phyloP scores from a whole-genome alignment of 768 basidiomycete genomes.

The Leccinum fibrillosum region DNA sequence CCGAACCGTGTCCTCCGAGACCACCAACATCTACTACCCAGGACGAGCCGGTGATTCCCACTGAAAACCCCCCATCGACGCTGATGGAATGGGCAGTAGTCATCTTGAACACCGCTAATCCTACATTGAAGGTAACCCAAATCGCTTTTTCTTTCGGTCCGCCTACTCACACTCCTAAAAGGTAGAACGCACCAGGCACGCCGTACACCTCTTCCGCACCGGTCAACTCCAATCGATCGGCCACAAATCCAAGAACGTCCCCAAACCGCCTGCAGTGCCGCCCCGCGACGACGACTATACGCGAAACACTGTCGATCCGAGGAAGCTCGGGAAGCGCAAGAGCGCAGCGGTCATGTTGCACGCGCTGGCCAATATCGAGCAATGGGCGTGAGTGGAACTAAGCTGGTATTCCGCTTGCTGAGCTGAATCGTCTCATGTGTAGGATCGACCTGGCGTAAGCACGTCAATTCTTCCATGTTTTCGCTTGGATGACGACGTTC shows the following conservation, averaged over 20 bases:
- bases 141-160: not conserved
- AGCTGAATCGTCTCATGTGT: not conserved
- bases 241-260: constrained; percentile 43
- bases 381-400: not conserved
- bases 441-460: not conserved
- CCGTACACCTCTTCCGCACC: constrained; percentile 65
- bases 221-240: constrained; percentile 68
- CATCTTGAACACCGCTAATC: constrained; percentile 63
- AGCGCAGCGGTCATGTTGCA: constrained; percentile 36
- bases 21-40: not conserved
- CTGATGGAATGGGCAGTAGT: constrained; percentile 77
- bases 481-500: not conserved
- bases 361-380: not conserved
- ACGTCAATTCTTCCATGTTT: not conserved
- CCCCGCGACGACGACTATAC: constrained; percentile 50
- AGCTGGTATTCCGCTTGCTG: no score
- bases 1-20: not conserved
- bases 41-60: not conserved
- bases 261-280: constrained; percentile 22
- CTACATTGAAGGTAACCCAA: not conserved
- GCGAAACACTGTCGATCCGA: constrained; percentile 45
- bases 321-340: constrained; percentile 56
- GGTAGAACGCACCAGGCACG: constrained; percentile 69
- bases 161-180: not conserved
- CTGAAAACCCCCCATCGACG: constrained; percentile 46